Base-by-base conservation (phyloP, 352 stramenopile species). In the Globisporangium lucens region DNA sequence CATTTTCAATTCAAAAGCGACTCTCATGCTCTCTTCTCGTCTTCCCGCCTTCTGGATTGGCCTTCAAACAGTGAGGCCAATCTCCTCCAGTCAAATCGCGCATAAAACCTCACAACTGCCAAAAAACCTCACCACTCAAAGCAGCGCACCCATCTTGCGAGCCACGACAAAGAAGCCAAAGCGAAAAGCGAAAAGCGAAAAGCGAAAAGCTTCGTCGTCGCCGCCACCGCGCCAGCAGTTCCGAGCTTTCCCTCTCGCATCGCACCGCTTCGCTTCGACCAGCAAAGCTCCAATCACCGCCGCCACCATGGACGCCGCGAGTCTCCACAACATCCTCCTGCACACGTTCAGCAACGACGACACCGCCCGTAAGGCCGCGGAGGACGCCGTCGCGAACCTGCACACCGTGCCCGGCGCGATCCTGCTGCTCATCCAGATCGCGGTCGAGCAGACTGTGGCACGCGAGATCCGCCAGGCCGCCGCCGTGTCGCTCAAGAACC, bases 401-500 rank as follows among this genome's bases (percentile, higher is more conserved):
- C 86, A 94, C 80, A 86, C 72, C 8, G 81, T 92, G 66, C 86
- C 76, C 53, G 87, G 87, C 61, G 79, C 85, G 20, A 76, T 95
- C 61, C 80, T 90, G 76, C 74, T 94, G 69, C 83, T 96, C 22
- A 77, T 94, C 52, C 85, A 95, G 79, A 89, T 93, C 72, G 83
- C 87, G 3, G 82, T 89, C 52, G 84, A 90, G 67, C 74, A 82
- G 57, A 78, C 70, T 24, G 85, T 94, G 55, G 83, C 83, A 53
- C 82, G 80, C 55, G 87, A 94, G 67, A 89, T 98, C 55, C 88
- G 96, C 51, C 94, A 98, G 73, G 96, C 94, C 17, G 94, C 94
- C 35, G 91, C 94, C 55, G 97, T 99, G 73, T 90, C 95, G 74
- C 80, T 98, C 41, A 99, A 99, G 79, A 99, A 99, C 80, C 86